Base-by-base conservation (phyloP, 768 basidiomycete genomes). In the Suillus fuscotomentosus region DNA sequence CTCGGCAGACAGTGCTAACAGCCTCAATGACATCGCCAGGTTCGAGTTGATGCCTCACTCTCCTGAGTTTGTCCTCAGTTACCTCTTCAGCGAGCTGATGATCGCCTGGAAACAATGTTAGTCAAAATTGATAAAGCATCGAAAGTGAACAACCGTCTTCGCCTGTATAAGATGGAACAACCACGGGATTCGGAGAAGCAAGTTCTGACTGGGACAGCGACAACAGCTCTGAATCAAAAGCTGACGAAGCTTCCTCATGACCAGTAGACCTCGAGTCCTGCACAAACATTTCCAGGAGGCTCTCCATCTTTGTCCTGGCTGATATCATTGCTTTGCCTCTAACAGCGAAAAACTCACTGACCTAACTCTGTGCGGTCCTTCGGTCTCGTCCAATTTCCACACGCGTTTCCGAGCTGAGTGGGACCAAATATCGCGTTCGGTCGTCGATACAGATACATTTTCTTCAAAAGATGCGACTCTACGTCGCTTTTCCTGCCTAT, bases 321-420 rank as follows among this genome's bases (percentile, higher is more conserved):
- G 47, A 22, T 8, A 39, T 43, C 51, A 63, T 31, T 38, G 27
- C 50, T 8, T 27, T 7, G 15, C 38, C 22, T 36, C 17, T n/a
- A 56, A 50, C 34, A 43, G 34, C 43, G n/a, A 7, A 62, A 20
- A 43, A 17, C 13, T 7, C 38, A 67, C 82, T 36, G 69, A 94
- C 94, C 95, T 81, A 61, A 92, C 90, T 55, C 95, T 86, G 69
- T 92, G 84, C 1, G 94, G 95, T 1, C 95, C 95, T 70, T 97
- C 95, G 2, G 94, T 95, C 70, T 96, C 95, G 66, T 97, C 95
- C 53, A 97, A 76, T 39, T 89, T 80, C 95, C 95, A 97, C 13
- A 83, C 69, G 8, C 77, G 77, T 27, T 78, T 77, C 3, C 71
- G 77, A 47, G 79, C 80, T 17, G 81, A 74, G 51, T 84, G 82